Evolutionary conservation across 306 rosid species (phyloP), one percentile per base, ranked within the genome.

Genomic region (Neltuma alba): DNA sequence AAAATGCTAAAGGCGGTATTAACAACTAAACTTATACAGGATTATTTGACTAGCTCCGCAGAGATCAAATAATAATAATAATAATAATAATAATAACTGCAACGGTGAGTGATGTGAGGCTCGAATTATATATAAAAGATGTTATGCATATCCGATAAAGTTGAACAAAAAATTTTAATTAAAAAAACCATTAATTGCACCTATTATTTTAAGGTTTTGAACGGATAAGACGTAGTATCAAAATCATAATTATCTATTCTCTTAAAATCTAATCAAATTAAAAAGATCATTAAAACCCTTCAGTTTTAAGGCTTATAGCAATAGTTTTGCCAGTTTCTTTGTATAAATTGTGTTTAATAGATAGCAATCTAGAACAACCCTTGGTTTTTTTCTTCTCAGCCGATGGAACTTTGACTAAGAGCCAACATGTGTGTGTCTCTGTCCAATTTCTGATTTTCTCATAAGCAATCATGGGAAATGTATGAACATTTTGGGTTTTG

Each of bases 21-120:
- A 57, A 42, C 55, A 42, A 79, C 33, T 52, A 57, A 16, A 30
- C 30, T 18, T 69, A 41, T 33, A 25, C 18, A n/a, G 8, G 63
- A 57, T 33, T 57, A 11, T 47, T 57, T 70, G 71, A 79, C 76
- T n/a, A 31, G 70, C 62, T 31, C 70, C 2, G 38, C 37, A 70
- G 5, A 57, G 41, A n/a, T 9, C 2, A 44, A 3, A 70, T 4
- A 27, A 27, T 57, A 11, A 57, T 23, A 0, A 30, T 52, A 34
- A 48, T 18, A 13, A 18, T 15, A 37, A n/a, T n/a, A n/a, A n/a
- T n/a, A n/a, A 20, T 3, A 36, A 65, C 4, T 28, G 8, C 20
- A 5, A 30, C 14, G 67, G 40, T 6, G 13, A 27, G 55, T 48
- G 23, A n/a, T n/a, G n/a, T n/a, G n/a, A n/a, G n/a, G n/a, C n/a